Conservation (phyloP, 2,329 filamentous ascomycete species). For the Ustulina deusta region DNA sequence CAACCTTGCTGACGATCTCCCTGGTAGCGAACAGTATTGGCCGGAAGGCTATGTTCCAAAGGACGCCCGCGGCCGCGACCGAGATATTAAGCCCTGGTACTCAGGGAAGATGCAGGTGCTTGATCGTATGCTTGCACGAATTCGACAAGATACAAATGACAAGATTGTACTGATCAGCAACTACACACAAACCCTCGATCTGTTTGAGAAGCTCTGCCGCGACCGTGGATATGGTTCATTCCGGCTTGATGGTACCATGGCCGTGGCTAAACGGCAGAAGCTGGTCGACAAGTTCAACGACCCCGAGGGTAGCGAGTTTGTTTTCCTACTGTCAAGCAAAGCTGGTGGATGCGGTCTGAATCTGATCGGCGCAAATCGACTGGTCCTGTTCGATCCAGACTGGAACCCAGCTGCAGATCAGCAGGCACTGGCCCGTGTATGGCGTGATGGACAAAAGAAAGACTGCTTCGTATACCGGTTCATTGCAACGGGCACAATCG, state of each 20-base stretch:
- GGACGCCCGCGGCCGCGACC: constrained; percentile 86
- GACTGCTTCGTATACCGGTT: constrained; percentile 99
- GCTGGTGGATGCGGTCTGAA: constrained; percentile 94
- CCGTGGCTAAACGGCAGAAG: constrained; percentile 95
- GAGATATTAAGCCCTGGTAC: constrained; percentile 94
- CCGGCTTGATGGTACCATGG: constrained; percentile 96
- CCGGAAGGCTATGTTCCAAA: constrained; percentile 91
- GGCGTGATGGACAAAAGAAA: constrained; percentile 99
- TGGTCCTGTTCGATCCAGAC: constrained; percentile 93
- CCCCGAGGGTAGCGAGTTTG: constrained; percentile 87
- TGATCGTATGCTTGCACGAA: constrained; percentile 97
- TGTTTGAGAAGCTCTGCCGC: constrained; percentile 92
- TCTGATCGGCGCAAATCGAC: constrained; percentile 81
- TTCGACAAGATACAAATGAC: constrained; percentile 95
- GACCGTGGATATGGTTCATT: constrained; percentile 85
- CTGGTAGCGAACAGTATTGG: constrained; percentile 83
- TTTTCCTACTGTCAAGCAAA: constrained; percentile 97
- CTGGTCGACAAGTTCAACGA: constrained; percentile 98
- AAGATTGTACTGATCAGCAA: constrained; percentile 99
- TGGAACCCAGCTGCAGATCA: constrained; percentile 99
- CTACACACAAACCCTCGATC: constrained; percentile 94
- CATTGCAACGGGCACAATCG: constrained; percentile 96
- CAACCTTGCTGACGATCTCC: constrained; percentile 83
- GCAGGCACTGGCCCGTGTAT: constrained; percentile 95
- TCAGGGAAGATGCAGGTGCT: constrained; percentile 98